A percentile compares a stretch with the other conserved stretches of the same genome.
These are phyloP conservation scores for Blastocystis sp. DNA, from an alignment of 352 stramenopile species.

Conservation along the genomic window DNA sequence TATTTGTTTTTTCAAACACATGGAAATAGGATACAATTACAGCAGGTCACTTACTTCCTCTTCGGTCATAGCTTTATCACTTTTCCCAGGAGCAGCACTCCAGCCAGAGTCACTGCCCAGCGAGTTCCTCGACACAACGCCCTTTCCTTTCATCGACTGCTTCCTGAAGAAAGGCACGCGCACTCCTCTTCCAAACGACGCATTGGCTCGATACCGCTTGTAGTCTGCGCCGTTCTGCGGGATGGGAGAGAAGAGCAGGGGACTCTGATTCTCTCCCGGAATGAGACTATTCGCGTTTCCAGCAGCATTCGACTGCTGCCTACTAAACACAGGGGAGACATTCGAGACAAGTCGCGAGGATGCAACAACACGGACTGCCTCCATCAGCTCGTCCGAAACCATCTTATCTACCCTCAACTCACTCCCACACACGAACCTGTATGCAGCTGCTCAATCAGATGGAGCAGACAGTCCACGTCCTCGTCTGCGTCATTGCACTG, in stretches of 20 bases:
- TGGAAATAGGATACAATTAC: background rate
- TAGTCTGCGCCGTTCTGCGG: background rate
- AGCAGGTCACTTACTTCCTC: background rate
- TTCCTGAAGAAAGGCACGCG: background rate
- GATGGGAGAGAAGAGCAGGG: background rate
- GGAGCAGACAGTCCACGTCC: background rate
- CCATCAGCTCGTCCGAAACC: background rate
- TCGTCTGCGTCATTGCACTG: background rate
- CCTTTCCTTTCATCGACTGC: background rate
- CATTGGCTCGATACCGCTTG: background rate
- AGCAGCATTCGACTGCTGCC: background rate
- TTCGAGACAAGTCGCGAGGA: background rate
- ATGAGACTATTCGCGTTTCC: background rate
- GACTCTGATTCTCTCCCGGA: background rate
- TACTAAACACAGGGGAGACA: background rate
- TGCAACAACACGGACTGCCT: background rate
- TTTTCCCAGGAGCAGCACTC: background rate
- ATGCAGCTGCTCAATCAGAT: slow-evolving; percentile 5
- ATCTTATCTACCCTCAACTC: background rate
- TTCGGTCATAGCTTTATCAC: background rate
- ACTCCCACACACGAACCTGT: background rate
- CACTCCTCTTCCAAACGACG: background rate
- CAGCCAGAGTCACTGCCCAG: slow-evolving; percentile 11
- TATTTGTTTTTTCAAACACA: slow-evolving; percentile 37
- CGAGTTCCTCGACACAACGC: background rate